Conservation (phyloP, 2,329 filamentous ascomycete genomes). For the Didymosphaeria variabile region DNA sequence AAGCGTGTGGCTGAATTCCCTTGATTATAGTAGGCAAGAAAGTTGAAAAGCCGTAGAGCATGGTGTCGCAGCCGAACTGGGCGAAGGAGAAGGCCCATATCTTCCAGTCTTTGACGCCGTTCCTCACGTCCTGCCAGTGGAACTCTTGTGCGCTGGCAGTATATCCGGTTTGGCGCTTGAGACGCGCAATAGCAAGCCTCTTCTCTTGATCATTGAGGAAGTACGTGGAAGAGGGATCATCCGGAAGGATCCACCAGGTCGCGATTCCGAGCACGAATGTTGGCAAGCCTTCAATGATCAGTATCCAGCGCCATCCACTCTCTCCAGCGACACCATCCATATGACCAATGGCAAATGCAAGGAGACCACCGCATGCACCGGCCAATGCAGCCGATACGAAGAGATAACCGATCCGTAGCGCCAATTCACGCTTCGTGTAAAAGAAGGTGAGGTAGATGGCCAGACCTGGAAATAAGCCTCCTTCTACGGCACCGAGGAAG, state of each 20-base stretch:
- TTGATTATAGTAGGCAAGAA: conserved; percentile 83
- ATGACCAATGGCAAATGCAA: conserved; percentile 77
- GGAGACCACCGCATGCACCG: conserved; percentile 74
- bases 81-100: conserved; percentile 74
- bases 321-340: conserved; percentile 73
- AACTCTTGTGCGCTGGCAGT: conserved; percentile 62
- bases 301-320: conserved; percentile 76
- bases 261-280: conserved; percentile 63
- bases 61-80: conserved; percentile 78
- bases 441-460: conserved; percentile 77
- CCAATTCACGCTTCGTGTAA: conserved; percentile 77
- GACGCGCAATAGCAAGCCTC: conserved; percentile 62
- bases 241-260: conserved; percentile 68
- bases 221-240: conserved; percentile 71
- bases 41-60: conserved; percentile 81
- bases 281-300: conserved; percentile 69
- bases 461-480: conserved; percentile 74
- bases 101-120: conserved; percentile 78
- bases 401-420: conserved; percentile 75
- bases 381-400: conserved; percentile 76
- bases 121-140: conserved; percentile 70
- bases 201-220: conserved; percentile 69
- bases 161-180: conserved; percentile 60
- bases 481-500: conserved; percentile 73
- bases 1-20: conserved; percentile 69